Evolutionary conservation across 225 moss, liverwort and hornwort species (phyloP).

Genomic region (Sphagnum tenellum): DNA sequence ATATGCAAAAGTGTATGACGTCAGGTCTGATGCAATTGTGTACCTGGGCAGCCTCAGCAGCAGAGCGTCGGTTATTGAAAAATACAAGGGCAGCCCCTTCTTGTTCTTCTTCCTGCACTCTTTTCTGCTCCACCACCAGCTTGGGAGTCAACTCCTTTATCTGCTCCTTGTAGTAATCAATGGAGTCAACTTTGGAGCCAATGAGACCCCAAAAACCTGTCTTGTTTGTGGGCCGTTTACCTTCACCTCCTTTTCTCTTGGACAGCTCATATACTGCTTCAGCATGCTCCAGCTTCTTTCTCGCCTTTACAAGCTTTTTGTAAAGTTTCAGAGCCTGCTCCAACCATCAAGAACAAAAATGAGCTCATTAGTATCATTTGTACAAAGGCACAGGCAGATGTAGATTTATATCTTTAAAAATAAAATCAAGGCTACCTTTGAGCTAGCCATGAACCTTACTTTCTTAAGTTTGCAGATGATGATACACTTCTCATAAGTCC

Average conservation of each 20-base stretch:
- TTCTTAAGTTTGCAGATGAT: conserved; percentile 22
- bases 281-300: conserved; percentile 64
- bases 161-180: conserved; percentile 20
- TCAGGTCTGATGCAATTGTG: background rate
- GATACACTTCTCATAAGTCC: conserved; percentile 31
- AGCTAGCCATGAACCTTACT: conserved; percentile 15
- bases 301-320: conserved; percentile 35
- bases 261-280: conserved; percentile 59
- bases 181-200: conserved; percentile 35
- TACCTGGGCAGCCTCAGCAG: conserved; percentile 79
- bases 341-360: background rate
- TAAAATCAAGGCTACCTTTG: too few relatives aligned
- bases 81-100: conserved; percentile 54
- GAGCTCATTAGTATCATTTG: too few relatives aligned
- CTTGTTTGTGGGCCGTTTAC: conserved; percentile 23
- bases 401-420: too few relatives aligned
- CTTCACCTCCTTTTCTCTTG: conserved; percentile 26
- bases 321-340: conserved; percentile 49
- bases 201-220: conserved; percentile 28
- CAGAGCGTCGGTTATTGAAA: conserved; percentile 70
- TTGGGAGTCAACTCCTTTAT: conserved; percentile 13
- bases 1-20: conserved; percentile 1
- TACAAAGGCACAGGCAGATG: too few relatives aligned
- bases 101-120: conserved; percentile 12
- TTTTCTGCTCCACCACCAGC: conserved; percentile 34